phyloP scores from a whole-genome alignment of 1,284 basidiomycete genomes.

The Caloboletus inedulis region DNA sequence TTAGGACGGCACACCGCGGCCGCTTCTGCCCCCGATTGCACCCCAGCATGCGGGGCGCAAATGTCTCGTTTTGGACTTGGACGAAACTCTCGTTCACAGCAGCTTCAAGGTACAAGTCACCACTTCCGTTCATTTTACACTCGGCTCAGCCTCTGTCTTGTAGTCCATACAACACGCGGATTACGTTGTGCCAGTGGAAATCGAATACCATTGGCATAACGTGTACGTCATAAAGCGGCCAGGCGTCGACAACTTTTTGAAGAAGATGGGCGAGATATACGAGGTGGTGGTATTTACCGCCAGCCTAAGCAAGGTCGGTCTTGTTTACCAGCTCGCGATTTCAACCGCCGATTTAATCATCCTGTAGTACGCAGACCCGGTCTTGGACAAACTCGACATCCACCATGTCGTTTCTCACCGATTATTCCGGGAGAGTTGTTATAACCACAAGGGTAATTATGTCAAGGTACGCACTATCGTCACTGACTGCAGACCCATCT shows the following conservation, averaged over 20 bases:
- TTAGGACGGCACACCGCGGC: slow-evolving; percentile 81
- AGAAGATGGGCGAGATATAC: slow-evolving; percentile 97
- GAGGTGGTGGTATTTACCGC: slow-evolving; percentile 99
- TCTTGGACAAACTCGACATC: slow-evolving; percentile 94
- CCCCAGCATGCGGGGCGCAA: slow-evolving; percentile 80
- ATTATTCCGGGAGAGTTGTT: slow-evolving; percentile 97
- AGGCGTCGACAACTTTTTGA: slow-evolving; percentile 95
- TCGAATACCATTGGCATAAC: slow-evolving; percentile 97
- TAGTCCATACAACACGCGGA: slow-evolving; percentile 95
- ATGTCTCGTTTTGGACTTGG: slow-evolving; percentile 91
- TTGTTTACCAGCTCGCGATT: not conserved
- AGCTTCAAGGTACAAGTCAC: slow-evolving; percentile 74
- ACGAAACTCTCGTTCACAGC: slow-evolving; percentile 94
- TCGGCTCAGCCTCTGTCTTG: slow-evolving; percentile 13
- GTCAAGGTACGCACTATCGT: slow-evolving; percentile 73
- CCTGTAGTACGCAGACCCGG: slow-evolving; percentile 91
- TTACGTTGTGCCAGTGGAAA: slow-evolving; percentile 98
- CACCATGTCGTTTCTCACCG: slow-evolving; percentile 93
- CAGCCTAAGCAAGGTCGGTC: slow-evolving; percentile 84
- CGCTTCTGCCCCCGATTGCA: slow-evolving; percentile 76
- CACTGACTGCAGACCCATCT: slow-evolving; percentile 10
- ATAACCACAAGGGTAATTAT: slow-evolving; percentile 98
- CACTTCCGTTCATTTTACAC: not conserved
- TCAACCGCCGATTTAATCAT: slow-evolving; percentile 6
- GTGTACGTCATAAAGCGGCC: slow-evolving; percentile 99